A percentile compares a stretch with the other conserved stretches of the same genome.
phyloP scores from a whole-genome alignment of 176 grass and related monocot genomes.

The Aechmea fasciata region DNA sequence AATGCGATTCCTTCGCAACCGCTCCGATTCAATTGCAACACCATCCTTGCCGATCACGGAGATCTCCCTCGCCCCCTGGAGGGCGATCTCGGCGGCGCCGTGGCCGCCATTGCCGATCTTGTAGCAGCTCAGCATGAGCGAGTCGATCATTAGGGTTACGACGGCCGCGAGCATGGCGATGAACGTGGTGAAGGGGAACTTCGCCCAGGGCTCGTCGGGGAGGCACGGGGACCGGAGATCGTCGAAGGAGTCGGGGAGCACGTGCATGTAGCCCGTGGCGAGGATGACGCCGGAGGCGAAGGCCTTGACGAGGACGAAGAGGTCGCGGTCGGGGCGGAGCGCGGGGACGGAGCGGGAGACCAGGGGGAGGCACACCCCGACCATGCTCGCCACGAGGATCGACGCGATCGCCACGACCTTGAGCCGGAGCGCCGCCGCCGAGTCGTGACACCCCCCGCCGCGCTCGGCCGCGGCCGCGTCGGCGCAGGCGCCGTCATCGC shows the following conservation, averaged over 20 bases:
- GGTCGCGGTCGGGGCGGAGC: conserved; percentile 50
- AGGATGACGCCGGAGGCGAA: conserved; percentile 89
- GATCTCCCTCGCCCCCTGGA: not conserved
- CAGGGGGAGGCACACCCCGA: conserved; percentile 54
- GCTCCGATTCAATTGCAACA: not conserved
- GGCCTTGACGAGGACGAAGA: conserved; percentile 75
- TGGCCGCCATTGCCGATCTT: conserved; percentile 35
- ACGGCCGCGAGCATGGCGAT: conserved; percentile 68
- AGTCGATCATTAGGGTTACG: conserved; percentile 74
- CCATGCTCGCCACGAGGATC: conserved; percentile 45
- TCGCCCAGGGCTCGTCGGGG: not conserved
- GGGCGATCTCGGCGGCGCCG: conserved; percentile 23
- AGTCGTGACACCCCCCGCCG: conserved; percentile 12
- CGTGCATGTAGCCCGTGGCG: conserved; percentile 80
- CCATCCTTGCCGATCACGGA: not conserved
- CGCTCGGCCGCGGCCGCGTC: not conserved
- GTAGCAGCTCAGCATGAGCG: conserved; percentile 60
- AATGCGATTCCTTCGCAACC: not conserved
- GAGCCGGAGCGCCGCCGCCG: conserved; percentile 28
- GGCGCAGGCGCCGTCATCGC: not conserved
- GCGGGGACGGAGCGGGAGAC: conserved; percentile 43
- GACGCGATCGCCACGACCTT: conserved; percentile 50
- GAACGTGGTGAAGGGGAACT: conserved; percentile 57
- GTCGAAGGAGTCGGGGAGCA: conserved; percentile 69
- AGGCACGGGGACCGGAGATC: conserved; percentile 27